These are phyloP conservation scores for Cicer chorassanicum DNA, from an alignment of 306 rosid genomes.

Conservation along the genomic window DNA sequence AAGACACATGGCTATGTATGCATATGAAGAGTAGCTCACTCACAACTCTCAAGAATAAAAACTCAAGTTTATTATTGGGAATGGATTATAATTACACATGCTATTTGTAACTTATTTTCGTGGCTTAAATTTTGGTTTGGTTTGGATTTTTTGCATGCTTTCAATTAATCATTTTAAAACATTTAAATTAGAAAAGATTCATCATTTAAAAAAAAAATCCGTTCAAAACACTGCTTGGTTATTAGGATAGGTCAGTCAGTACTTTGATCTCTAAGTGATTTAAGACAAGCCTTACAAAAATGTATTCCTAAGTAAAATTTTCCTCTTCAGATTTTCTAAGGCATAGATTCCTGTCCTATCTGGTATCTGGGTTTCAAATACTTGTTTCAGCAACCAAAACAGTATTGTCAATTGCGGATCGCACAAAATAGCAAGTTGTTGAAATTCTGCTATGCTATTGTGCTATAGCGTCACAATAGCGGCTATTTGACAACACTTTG, in stretches of 20 bases:
- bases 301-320: not conserved
- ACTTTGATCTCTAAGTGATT: not conserved
- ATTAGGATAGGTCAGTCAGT: not conserved
- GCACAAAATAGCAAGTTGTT: no score
- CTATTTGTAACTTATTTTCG: not conserved
- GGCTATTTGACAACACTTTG: no score
- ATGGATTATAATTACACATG: not conserved
- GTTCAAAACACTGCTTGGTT: not conserved
- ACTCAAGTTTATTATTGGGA: not conserved
- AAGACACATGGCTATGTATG: not conserved
- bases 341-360: not conserved
- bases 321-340: conserved; percentile 11
- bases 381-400: conserved; percentile 10
- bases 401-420: no score
- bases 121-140: conserved; percentile 10
- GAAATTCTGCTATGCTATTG: no score
- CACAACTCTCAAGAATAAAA: not conserved
- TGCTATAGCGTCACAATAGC: no score
- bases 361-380: conserved; percentile 5
- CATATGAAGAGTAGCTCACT: not conserved
- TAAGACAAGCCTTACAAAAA: conserved; percentile 15
- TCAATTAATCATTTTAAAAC: not conserved
- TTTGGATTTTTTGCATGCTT: not conserved
- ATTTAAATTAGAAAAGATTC: conserved; percentile 7
- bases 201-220: not conserved